Conservation (phyloP, 2,329 filamentous ascomycete species). For the Aspergillus ruber region DNA sequence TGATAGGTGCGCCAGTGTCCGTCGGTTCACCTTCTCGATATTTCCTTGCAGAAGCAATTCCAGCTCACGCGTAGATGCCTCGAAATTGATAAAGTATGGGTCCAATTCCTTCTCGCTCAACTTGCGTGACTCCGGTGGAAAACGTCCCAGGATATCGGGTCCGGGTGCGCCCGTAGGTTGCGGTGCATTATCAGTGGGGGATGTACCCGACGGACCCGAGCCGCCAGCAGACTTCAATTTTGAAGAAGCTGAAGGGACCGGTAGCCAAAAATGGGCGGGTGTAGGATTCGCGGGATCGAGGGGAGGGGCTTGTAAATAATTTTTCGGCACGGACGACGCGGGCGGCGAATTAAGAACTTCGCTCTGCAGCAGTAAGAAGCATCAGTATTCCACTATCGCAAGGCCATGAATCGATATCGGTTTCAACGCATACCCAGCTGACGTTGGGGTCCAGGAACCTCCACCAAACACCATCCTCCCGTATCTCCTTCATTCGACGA, state of each 20-base stretch:
- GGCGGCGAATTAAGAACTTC: constrained; percentile 94
- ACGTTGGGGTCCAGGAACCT: constrained; percentile 95
- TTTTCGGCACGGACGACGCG: constrained; percentile 85
- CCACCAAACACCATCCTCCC: constrained; percentile 95
- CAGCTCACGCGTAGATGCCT: constrained; percentile 83
- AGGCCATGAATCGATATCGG: background rate
- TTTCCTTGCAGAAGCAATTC: constrained; percentile 82
- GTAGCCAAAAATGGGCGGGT: constrained; percentile 77
- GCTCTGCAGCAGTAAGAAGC: constrained; percentile 49
- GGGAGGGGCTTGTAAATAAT: constrained; percentile 89
- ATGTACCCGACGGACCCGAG: constrained; percentile 13
- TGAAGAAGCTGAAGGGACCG: constrained; percentile 75
- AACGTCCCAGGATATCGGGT: constrained; percentile 65
- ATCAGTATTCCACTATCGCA: constrained; percentile 18
- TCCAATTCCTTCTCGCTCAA: constrained; percentile 87
- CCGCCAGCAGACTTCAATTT: constrained; percentile 61
- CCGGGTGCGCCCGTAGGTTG: constrained; percentile 53
- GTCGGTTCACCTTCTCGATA: constrained; percentile 93
- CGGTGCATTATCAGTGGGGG: constrained; percentile 49
- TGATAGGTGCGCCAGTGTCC: constrained; percentile 78
- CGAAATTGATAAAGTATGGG: constrained; percentile 91
- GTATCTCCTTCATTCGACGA: constrained; percentile 82
- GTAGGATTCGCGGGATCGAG: constrained; percentile 90
- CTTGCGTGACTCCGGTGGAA: constrained; percentile 70
- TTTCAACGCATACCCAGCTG: constrained; percentile 69